Base-by-base conservation (phyloP, 2,329 filamentous ascomycete species). In the Diatrype stigma region DNA sequence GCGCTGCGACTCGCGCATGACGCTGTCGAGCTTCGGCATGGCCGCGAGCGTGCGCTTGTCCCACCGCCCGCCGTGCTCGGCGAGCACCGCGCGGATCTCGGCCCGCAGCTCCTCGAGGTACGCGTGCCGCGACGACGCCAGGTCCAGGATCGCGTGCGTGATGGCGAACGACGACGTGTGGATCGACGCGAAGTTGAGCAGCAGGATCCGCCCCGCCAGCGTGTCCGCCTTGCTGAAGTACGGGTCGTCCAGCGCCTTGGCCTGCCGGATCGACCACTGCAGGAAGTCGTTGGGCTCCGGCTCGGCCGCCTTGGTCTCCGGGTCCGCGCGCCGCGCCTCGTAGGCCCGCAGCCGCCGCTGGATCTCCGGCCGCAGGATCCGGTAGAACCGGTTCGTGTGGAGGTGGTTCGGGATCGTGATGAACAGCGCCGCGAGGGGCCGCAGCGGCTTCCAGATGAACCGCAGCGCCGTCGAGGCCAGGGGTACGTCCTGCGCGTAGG, bases 41-140 rank as follows among this genome's bases (percentile, higher is more conserved):
- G 63, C 60, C 4, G 59, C 59, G 12, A 73, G 53, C 6, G 62
- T 63, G 2, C 59, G 60, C 57, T 69, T 71, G 52, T 64, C 60
- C 66, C 67, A 69, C 32, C 57, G 32, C 3, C 63, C 63, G 42
- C 53, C 57, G 48, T 63, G 48, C 48, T 60, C 62, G 8, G 59
- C 59, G 1, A 70, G 61, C 26, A 63, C 64, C 14, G 50, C 40
- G 12, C 60, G 51, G 23, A 75, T 73, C 60, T 79, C 76, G 17
- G 69, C 61, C 2, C 76, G 69, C 23, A 78, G 61, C 42, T 73
- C 70, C 32, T 74, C 69, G 32, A 78, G 58, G 57, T 72, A 71
- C 51, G 76, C 54, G 4, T 49, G 37, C 19, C 44, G 23, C 5
- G 72, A 22, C 63, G 70, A 42, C 2, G 65, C 67, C 1, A 81